phyloP scores from a whole-genome alignment of 805 yeast species.

The Kodamaea kakaduensis region DNA sequence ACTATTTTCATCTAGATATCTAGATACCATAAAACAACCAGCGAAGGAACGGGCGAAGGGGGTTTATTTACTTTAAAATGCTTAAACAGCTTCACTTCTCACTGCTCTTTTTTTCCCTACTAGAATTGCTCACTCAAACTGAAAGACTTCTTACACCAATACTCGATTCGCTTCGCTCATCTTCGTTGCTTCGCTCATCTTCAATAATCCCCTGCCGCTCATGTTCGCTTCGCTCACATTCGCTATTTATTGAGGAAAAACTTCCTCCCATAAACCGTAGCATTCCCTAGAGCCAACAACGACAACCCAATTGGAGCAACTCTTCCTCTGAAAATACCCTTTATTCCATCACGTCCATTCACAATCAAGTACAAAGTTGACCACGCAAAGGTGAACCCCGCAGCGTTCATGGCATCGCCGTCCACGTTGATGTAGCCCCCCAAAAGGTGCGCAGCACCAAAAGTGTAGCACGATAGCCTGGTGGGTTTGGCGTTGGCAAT shows the following conservation, averaged over 20 bases:
- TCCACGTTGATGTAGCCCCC: conserved; percentile 77
- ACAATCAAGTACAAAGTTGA: conserved; percentile 66
- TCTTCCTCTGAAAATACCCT: conserved; percentile 51
- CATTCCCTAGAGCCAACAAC: conserved; percentile 56
- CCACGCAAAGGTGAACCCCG: conserved; percentile 84
- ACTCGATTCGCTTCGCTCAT: too few relatives aligned
- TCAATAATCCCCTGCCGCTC: conserved; percentile 2
- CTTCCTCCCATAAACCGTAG: conserved; percentile 64
- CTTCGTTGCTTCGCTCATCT: too few relatives aligned
- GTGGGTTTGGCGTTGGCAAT: conserved; percentile 31
- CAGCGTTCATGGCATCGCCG: conserved; percentile 71
- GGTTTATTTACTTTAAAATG: too few relatives aligned
- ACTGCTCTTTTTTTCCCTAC: too few relatives aligned
- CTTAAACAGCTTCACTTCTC: too few relatives aligned
- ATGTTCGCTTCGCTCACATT: neutral
- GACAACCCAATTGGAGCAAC: conserved; percentile 60
- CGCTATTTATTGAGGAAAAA: conserved; percentile 43
- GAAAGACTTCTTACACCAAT: too few relatives aligned
- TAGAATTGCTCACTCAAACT: too few relatives aligned
- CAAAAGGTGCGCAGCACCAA: conserved; percentile 58
- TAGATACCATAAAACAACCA: too few relatives aligned
- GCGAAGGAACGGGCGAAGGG: too few relatives aligned
- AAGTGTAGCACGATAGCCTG: conserved; percentile 43
- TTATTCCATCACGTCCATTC: conserved; percentile 58
- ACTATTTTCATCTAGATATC: too few relatives aligned